Evolutionary conservation across 2,329 filamentous ascomycete species (phyloP).

Genomic region (Aspergillus sp.): DNA sequence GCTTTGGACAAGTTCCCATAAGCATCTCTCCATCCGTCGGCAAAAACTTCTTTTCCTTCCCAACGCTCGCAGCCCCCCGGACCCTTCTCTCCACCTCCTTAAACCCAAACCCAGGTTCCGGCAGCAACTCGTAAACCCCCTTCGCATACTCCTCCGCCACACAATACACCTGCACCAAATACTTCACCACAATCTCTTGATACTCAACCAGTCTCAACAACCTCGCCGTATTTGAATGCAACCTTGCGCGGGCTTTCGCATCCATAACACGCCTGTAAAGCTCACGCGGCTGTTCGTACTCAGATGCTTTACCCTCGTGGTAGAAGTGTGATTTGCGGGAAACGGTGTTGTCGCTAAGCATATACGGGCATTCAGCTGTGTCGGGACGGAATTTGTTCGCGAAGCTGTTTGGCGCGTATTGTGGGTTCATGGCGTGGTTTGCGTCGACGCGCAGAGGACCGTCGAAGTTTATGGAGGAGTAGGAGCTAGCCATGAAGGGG

Average conservation of each 20-base stretch:
- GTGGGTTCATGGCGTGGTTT: conserved; percentile 42
- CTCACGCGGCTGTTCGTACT: neutral
- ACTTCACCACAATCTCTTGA: conserved; percentile 44
- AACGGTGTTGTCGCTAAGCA: neutral
- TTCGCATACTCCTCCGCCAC: conserved; percentile 43
- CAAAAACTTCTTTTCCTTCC: neutral
- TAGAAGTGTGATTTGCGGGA: neutral
- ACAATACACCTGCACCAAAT: conserved; percentile 48
- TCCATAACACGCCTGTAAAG: neutral
- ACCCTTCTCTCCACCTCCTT: neutral
- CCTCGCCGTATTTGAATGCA: neutral
- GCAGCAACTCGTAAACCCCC: conserved; percentile 27
- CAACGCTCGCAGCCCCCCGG: neutral
- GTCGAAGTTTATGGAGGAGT: conserved; percentile 37
- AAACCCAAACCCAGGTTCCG: neutral
- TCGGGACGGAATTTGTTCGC: conserved; percentile 47
- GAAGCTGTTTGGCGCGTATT: conserved; percentile 49
- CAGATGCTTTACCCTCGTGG: neutral
- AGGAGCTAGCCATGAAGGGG: neutral
- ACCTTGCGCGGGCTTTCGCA: neutral
- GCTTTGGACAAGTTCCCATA: no score
- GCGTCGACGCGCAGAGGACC: conserved; percentile 44
- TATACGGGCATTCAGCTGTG: conserved; percentile 22
- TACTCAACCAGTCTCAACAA: conserved; percentile 35
- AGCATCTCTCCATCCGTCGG: neutral